Evolutionary conservation across 2,329 filamentous ascomycete species (phyloP), one percentile per base, ranked within the genome.

Genomic region (Drechslera avenae): DNA sequence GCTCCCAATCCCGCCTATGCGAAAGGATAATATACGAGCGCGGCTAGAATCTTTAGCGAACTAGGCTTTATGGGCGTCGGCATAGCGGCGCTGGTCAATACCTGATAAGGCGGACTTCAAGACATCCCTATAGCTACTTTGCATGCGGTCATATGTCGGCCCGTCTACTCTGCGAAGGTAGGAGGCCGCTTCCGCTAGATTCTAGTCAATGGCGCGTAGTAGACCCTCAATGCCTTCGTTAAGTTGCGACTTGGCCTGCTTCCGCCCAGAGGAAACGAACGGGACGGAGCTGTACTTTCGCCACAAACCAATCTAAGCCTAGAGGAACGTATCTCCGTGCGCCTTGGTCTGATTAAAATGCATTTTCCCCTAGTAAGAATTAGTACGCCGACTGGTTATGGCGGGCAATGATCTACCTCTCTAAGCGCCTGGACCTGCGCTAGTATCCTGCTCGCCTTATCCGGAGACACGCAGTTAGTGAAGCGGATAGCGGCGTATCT

Each of bases 221-320:
- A 40, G 14, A n/a, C 12, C 17, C 23, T 18, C 18, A 9, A 40
- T 40, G 39, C 23, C 39, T 8, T 40, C 17, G 23, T 31, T 8
- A 14, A 31, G 23, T 4, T 13, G 3, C 16, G 39, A n/a, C 39
- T 40, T 31, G n/a, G 30, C 30, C 39, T 31, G 23, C 23, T 17
- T 40, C 9, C 23, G 23, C 30, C 39, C 39, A 3, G 14, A 23
- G 14, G 26, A 40, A n/a, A 40, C 23, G 23, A 40, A 40, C 23
- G 26, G 23, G 14, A n/a, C 8, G 14, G 5, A 13, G 13, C 13
- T 17, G 39, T 40, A 40, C 23, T 31, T 40, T n/a, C 39, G 23
- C 39, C 23, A 59, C 49, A 56, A 69, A 21, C 12, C 14, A n/a
- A 43, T 52, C 10, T 23, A 37, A n/a, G 18, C 18, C 18, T 31